Evolutionary conservation across 2,329 filamentous ascomycete species (phyloP).

Genomic region (Arthrocladium fulminans): DNA sequence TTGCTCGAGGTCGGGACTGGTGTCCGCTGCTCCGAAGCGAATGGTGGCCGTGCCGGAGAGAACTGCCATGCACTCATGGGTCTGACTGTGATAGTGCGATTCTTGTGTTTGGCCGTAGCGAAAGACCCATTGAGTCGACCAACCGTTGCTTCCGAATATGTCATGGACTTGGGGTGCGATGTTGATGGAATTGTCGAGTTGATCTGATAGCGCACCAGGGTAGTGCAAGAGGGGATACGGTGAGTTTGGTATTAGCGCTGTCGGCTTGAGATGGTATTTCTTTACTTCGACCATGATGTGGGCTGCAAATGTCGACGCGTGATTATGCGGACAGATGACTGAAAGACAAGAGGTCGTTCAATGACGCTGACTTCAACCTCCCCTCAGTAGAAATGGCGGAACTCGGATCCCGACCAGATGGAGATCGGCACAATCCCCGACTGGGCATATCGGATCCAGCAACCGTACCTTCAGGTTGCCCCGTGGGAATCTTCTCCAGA

Average conservation of each 20-base stretch:
- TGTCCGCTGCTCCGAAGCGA: conserved; percentile 48
- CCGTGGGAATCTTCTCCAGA: too few species aligned
- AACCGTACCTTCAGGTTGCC: too few species aligned
- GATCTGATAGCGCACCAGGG: conserved; percentile 31
- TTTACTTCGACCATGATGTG: conserved; percentile 42
- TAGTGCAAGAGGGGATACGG: conserved; percentile 48
- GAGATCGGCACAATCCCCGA: too few species aligned
- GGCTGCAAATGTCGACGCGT: too few species aligned
- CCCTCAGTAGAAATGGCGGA: too few species aligned
- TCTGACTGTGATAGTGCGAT: conserved; percentile 50
- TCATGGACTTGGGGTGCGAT: conserved; percentile 27
- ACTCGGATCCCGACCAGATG: too few species aligned
- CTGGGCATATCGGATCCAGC: too few species aligned
- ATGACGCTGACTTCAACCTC: too few species aligned
- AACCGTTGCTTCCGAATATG: conserved; percentile 41
- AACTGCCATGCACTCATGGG: conserved; percentile 52
- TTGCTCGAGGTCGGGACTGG: conserved; percentile 30
- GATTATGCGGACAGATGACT: too few species aligned
- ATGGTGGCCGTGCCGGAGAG: conserved; percentile 46
- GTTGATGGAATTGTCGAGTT: conserved; percentile 13
- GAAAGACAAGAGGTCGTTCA: too few species aligned
- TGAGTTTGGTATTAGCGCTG: conserved; percentile 43
- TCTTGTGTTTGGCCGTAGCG: conserved; percentile 47
- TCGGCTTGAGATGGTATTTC: conserved; percentile 34
- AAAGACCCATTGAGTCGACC: conserved; percentile 49